Conservation (phyloP, 2,329 filamentous ascomycete species). For the Fusarium sp. region DNA sequence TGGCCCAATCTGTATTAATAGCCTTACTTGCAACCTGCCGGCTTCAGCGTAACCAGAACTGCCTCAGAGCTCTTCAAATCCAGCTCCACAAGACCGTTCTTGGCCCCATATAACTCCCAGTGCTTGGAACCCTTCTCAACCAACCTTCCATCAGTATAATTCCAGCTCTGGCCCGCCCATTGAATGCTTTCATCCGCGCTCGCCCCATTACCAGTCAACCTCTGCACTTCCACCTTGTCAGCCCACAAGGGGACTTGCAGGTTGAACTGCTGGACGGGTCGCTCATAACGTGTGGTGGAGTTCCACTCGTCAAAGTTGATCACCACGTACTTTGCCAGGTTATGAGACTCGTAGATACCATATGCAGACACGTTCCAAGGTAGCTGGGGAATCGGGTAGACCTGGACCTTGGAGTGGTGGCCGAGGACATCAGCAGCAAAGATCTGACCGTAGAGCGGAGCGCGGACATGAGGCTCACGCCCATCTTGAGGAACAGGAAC, state of each 20-base stretch:
- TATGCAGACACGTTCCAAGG: constrained; percentile 1
- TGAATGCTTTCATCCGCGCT: neutral
- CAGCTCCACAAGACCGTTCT: neutral
- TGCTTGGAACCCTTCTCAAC: neutral
- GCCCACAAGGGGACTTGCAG: neutral
- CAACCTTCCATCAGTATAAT: neutral
- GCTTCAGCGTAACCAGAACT: neutral
- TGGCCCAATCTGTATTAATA: neutral
- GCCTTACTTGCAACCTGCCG: neutral
- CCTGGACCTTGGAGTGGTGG: neutral
- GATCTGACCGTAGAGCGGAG: neutral
- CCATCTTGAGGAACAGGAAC: neutral
- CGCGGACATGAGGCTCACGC: neutral
- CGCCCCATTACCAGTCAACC: neutral
- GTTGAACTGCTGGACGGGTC: neutral
- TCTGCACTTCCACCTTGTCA: neutral
- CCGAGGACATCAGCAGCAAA: neutral
- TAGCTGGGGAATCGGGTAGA: neutral
- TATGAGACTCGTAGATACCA: neutral
- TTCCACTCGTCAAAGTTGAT: constrained; percentile 5
- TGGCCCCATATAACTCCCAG: neutral
- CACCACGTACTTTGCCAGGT: neutral
- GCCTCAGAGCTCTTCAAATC: neutral
- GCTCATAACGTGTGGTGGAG: neutral
- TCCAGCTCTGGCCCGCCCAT: constrained; percentile 1